Evolutionary conservation across 176 grass and related monocot genomes (phyloP).

Genomic region (Ananas comosus): DNA sequence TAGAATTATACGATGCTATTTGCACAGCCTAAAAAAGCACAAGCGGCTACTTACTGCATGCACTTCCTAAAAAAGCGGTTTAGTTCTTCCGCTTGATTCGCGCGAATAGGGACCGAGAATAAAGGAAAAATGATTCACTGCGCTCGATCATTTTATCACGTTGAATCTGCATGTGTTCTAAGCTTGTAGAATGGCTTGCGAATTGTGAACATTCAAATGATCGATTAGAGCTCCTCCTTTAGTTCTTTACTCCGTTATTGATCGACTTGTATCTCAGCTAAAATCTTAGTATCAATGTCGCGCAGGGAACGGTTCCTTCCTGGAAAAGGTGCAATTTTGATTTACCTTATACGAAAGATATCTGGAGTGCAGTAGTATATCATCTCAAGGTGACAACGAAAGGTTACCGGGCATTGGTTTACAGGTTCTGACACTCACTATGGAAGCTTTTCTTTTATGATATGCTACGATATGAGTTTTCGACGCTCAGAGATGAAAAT

Average conservation of each 20-base stretch:
- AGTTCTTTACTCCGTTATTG: neutral
- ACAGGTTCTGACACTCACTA: slow-evolving; percentile 27
- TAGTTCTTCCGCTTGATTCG: neutral
- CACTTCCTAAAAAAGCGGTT: neutral
- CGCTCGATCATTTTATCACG: neutral
- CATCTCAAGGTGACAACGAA: slow-evolving; percentile 32
- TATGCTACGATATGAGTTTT: neutral
- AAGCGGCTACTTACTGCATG: neutral
- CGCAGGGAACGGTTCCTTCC: slow-evolving; percentile 31
- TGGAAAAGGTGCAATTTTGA: slow-evolving; percentile 38
- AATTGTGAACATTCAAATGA: too few relatives aligned
- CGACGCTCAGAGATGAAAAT: too few relatives aligned
- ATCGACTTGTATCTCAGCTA: neutral
- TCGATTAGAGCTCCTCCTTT: neutral
- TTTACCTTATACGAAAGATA: slow-evolving; percentile 22
- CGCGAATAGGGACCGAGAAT: neutral
- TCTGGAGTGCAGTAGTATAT: slow-evolving; percentile 34
- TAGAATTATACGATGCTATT: neutral
- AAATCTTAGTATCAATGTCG: neutral
- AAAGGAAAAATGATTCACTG: neutral
- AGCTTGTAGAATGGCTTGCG: too few relatives aligned
- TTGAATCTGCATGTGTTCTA: neutral
- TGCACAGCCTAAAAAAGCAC: neutral
- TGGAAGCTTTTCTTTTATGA: neutral
- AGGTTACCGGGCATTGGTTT: slow-evolving; percentile 41